Percentiles rank a stretch among this genome's conserved stretches.
Conservation (phyloP, 192 early-diverging fungal species). For the Coemansia sp. region DNA sequence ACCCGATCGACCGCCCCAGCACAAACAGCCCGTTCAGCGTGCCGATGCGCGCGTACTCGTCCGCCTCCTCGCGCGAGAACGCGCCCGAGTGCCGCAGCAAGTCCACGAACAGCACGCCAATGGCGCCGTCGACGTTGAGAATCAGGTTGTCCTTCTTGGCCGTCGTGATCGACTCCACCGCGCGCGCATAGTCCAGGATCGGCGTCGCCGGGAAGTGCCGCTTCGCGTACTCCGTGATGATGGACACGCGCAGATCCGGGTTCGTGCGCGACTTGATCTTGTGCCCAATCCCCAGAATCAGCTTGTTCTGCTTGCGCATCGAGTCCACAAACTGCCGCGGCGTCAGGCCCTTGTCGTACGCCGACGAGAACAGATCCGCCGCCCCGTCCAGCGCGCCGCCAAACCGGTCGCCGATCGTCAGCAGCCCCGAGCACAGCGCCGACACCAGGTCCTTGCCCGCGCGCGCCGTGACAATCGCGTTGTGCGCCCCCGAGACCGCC, state of each 20-base stretch:
- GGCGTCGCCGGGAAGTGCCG: slow-evolving; percentile 81
- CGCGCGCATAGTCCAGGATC: slow-evolving; percentile 89
- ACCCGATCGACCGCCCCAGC: slow-evolving; percentile 89
- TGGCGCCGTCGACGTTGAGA: slow-evolving; percentile 90
- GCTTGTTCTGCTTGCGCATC: slow-evolving; percentile 93
- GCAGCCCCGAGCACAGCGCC: slow-evolving; percentile 87
- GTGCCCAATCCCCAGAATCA: slow-evolving; percentile 98
- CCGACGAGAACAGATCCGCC: slow-evolving; percentile 81
- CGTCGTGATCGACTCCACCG: slow-evolving; percentile 93
- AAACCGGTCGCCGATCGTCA: slow-evolving; percentile 97
- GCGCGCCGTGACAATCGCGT: slow-evolving; percentile 88
- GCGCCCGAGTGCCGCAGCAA: slow-evolving; percentile 87
- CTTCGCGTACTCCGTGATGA: slow-evolving; percentile 91
- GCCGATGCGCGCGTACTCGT: slow-evolving; percentile 93
- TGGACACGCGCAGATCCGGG: slow-evolving; percentile 92
- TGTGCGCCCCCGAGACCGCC: slow-evolving; percentile 90
- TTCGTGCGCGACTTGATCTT: slow-evolving; percentile 99
- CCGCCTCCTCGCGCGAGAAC: slow-evolving; percentile 89
- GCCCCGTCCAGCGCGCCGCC: slow-evolving; percentile 97
- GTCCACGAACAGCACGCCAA: slow-evolving; percentile 94
- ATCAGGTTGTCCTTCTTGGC: slow-evolving; percentile 98
- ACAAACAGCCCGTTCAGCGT: slow-evolving; percentile 97
- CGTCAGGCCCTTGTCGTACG: slow-evolving; percentile 89
- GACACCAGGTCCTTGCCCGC: slow-evolving; percentile 97
- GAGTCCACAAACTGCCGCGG: slow-evolving; percentile 92